Evolutionary conservation across 306 rosid genomes (phyloP).

Genomic region (Pachyrhizus erosus): DNA sequence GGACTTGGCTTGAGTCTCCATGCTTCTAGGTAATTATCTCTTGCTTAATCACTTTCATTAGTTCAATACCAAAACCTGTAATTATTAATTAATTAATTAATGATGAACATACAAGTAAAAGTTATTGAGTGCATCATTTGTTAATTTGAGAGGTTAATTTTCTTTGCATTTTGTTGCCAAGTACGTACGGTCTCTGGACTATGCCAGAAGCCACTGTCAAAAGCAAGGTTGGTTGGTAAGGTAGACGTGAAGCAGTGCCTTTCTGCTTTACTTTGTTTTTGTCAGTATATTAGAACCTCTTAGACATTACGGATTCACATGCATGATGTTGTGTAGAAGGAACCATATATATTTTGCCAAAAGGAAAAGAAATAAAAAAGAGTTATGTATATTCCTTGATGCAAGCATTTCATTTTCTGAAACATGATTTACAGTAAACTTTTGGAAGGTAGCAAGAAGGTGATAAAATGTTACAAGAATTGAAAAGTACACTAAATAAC

Average conservation of each 20-base stretch:
- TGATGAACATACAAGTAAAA: too few relatives aligned
- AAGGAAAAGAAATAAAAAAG: constrained; percentile 20
- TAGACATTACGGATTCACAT: constrained; percentile 50
- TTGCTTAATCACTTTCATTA: constrained; percentile 8
- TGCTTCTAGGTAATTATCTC: constrained; percentile 70
- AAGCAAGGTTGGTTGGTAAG: constrained; percentile 56
- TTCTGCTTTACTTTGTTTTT: constrained; percentile 61
- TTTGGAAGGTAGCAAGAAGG: constrained; percentile 17
- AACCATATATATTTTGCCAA: constrained; percentile 36
- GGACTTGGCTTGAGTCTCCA: constrained; percentile 87
- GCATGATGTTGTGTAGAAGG: constrained; percentile 40
- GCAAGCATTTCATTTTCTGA: constrained; percentile 11
- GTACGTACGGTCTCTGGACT: constrained; percentile 48
- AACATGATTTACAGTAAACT: constrained; percentile 12
- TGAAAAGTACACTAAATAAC: background rate
- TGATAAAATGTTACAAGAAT: constrained; percentile 23
- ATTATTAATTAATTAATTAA: background rate
- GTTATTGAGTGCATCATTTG: too few relatives aligned
- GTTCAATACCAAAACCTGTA: background rate
- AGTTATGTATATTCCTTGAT: constrained; percentile 12
- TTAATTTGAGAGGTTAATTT: constrained; percentile 40
- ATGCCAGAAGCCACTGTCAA: constrained; percentile 51
- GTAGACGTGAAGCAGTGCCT: constrained; percentile 55
- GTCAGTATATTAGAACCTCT: constrained; percentile 46
- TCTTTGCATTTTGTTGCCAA: constrained; percentile 43